Conservation (phyloP, 2,329 filamentous ascomycete genomes). For the Fusarium sublunatum region DNA sequence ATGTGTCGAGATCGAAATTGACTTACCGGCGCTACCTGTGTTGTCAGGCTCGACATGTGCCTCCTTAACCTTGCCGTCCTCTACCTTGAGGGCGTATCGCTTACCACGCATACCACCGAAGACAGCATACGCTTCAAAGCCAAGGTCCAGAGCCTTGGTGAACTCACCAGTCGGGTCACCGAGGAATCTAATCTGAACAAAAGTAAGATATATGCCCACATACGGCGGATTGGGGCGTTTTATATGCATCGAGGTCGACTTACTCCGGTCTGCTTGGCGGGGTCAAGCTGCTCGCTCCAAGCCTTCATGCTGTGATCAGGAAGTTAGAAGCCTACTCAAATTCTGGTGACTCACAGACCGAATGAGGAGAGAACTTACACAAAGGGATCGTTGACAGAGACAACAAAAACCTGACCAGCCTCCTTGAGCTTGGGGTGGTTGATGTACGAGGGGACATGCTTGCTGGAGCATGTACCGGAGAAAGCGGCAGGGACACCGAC, state of each 20-base stretch:
- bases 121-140: constrained; percentile 78
- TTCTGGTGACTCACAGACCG: neutral
- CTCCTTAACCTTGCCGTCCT: constrained; percentile 86
- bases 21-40: constrained; percentile 80
- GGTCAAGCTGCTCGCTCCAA: constrained; percentile 83
- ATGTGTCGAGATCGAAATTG: neutral
- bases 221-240: neutral
- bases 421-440: constrained; percentile 80
- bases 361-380: constrained; percentile 70
- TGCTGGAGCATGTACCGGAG: constrained; percentile 66
- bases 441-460: constrained; percentile 88
- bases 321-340: constrained; percentile 12
- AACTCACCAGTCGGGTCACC: constrained; percentile 84
- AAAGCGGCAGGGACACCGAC: constrained; percentile 88
- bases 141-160: constrained; percentile 83
- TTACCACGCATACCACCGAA: constrained; percentile 88
- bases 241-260: constrained; percentile 51
- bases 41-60: constrained; percentile 89
- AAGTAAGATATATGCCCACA: constrained; percentile 6
- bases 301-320: constrained; percentile 78
- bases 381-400: constrained; percentile 94
- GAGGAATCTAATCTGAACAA: constrained; percentile 81
- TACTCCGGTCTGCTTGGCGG: constrained; percentile 79
- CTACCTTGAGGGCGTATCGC: constrained; percentile 85
- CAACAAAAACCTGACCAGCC: constrained; percentile 87